These are phyloP conservation scores for Termitomyces sp. DNA, from an alignment of 768 basidiomycete species.

Conservation along the genomic window DNA sequence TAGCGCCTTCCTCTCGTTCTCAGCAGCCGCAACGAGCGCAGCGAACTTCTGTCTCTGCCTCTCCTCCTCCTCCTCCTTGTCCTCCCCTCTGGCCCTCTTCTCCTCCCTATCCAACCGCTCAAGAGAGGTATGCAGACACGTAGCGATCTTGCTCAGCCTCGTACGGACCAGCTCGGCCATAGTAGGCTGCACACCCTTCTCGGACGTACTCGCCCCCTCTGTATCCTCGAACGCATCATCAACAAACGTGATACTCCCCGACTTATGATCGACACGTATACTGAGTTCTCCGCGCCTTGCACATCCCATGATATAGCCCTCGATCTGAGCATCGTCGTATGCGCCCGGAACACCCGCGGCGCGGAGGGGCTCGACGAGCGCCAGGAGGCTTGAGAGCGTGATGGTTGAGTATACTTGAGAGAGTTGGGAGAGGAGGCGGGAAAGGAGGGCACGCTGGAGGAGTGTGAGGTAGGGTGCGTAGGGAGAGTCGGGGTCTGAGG, in stretches of 20 bases:
- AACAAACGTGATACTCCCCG: slow-evolving; percentile 79
- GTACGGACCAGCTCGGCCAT: slow-evolving; percentile 73
- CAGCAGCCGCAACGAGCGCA: slow-evolving; percentile 59
- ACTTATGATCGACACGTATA: slow-evolving; percentile 87
- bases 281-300: slow-evolving; percentile 83
- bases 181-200: slow-evolving; percentile 63
- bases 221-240: slow-evolving; percentile 65
- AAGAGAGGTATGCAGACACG: slow-evolving; percentile 71
- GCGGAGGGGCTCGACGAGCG: slow-evolving; percentile 75
- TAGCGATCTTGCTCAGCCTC: slow-evolving; percentile 75
- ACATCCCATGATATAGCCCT: slow-evolving; percentile 93
- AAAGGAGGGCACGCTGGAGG: slow-evolving; percentile 87
- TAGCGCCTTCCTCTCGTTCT: slow-evolving; percentile 76
- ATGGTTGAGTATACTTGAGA: slow-evolving; percentile 91
- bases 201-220: slow-evolving; percentile 30
- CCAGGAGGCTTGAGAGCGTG: slow-evolving; percentile 72
- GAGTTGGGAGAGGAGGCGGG: slow-evolving; percentile 86
- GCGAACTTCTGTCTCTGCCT: slow-evolving; percentile 59
- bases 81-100: slow-evolving; percentile 28
- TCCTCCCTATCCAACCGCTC: slow-evolving; percentile 49
- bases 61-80: slow-evolving; percentile 40
- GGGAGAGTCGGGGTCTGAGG: slow-evolving; percentile 37
- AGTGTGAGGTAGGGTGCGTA: slow-evolving; percentile 87
- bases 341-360: slow-evolving; percentile 49
- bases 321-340: slow-evolving; percentile 76